Base-by-base conservation (phyloP, 2,329 filamentous ascomycete genomes). In the Biscogniauxia sp. region DNA sequence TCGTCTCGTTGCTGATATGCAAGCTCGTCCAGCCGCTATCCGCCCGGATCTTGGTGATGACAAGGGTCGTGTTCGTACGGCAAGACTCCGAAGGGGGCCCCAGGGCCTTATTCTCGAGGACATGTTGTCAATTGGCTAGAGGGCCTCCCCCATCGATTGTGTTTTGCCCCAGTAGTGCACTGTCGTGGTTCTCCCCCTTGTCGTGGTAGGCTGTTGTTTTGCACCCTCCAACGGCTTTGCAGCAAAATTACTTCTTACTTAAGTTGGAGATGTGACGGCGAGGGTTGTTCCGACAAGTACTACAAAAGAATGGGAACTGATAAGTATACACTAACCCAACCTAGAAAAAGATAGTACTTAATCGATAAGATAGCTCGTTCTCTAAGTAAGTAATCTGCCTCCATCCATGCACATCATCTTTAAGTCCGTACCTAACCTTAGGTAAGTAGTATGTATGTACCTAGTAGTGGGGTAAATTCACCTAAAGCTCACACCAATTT, bases 101-200 rank as follows among this genome's bases (percentile, higher is more conserved):
- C 70, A 71, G 17, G 72, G 72, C 53, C 66, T 70, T 55, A 73
- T 59, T 64, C 70, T 73, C 32, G 70, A 72, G 50, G 72, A 67
- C 72, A 74, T 74, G 37, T 54, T 66, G 60, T 54, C 59, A 53
- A 54, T 63, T 60, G 26, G 54, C 2, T 54, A 50, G 56, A 25
- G 20, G 45, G 53, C 52, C 54, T 58, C 55, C 60, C 60, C 61
- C 64, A 66, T 68, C 57, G 23, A 50, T 58, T 56, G 54, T 28
- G 61, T 41, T 25, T 52, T 41, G 51, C 26, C 26, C 28, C 41
- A 41, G 55, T 23, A 23, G 23, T 23, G 23, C 23, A 5, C 23
- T 41, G 53, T 64, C 51, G 41, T 13, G 13, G 41, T 28, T n/a
- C n/a, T n/a, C n/a, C 52, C 51, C 55, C 58, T 51, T 28, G 41